Evolutionary conservation across 148 eudicot species (phyloP), one percentile per base, ranked within the genome.

Genomic region (Nepenthes gracilis): DNA sequence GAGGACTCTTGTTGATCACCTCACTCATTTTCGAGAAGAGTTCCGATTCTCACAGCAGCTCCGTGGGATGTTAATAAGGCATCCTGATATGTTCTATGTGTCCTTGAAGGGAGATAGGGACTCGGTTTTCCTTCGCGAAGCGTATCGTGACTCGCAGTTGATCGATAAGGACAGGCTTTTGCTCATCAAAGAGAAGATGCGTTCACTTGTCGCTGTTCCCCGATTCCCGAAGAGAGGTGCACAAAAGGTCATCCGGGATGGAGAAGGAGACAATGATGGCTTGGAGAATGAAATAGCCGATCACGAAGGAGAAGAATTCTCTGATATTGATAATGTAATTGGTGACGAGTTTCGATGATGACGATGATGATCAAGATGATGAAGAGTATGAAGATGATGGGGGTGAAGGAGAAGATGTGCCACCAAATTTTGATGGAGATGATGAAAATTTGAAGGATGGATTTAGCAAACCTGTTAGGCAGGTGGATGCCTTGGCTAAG

Each of bases 21-120:
- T 94, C 37, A 94, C 99, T 69, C 99, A 94, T 77, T 94, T 94
- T 64, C 61, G 99, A 33, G 99, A 94, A 13, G 99, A 94, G 72
- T 94, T 94, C 70, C 83, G 90, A 69, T 94, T 94, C 77, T 89
- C 99, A 61, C 99, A 94, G 77, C 97, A 89, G 78, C 67, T 94
- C 14, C 78, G 99, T 45, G 97, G 97, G 62, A 89, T 94, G 99
- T 59, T 94, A 74, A 85, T 94, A 58, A 84, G 99, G 77, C 99
- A 94, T 73, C 99, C 99, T 33, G 99, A 94, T 74, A 73, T 89
- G 97, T 94, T 94, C 67, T 94, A 94, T 45, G 87, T 94, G 43
- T 94, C 99, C 2, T 74, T 94, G 64, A 94, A 94, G 71, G 99
- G 99, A 55, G 90, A 83, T 11, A 75, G 99, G 59, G 97, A 94